A percentile compares a stretch with the other conserved stretches of the same genome.
Evolutionary conservation across 371 early-diverging fungal species (phyloP).

Genomic region (Mucor irregularis): DNA sequence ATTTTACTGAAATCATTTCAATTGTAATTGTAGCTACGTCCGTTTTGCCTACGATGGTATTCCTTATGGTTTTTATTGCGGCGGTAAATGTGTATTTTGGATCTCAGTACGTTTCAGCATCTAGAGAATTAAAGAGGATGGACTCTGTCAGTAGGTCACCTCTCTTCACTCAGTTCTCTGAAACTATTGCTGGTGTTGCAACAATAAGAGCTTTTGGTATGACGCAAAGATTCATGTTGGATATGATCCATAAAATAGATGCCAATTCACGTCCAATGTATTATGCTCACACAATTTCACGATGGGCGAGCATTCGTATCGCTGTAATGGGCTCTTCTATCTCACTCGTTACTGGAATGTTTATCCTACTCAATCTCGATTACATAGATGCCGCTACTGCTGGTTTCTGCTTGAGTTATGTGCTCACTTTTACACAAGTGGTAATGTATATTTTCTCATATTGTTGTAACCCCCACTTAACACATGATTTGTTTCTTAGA

Average conservation of each 20-base stretch:
- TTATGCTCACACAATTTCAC: conserved; percentile 74
- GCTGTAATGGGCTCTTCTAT: conserved; percentile 67
- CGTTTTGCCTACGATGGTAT: conserved; percentile 59
- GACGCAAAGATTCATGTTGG: conserved; percentile 49
- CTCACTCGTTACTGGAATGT: conserved; percentile 56
- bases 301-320: conserved; percentile 79
- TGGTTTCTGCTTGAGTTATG: conserved; percentile 73
- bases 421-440: conserved; percentile 50
- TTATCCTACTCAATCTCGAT: conserved; percentile 41
- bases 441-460: no score
- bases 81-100: conserved; percentile 46
- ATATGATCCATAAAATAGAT: conserved; percentile 52
- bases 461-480: no score
- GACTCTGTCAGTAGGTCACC: conserved; percentile 78
- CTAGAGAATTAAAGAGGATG: conserved; percentile 69
- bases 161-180: conserved; percentile 77
- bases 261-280: conserved; percentile 68
- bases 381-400: conserved; percentile 66
- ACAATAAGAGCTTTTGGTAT: conserved; percentile 84
- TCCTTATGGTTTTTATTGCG: conserved; percentile 44
- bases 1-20: conserved; percentile 60
- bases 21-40: conserved; percentile 60
- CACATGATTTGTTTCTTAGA: no score
- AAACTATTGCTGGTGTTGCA: conserved; percentile 61
- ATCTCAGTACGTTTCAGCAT: conserved; percentile 6